A percentile compares a stretch with the other conserved stretches of the same genome.
These are phyloP conservation scores for Talaromyces sp. DNA, from an alignment of 2,329 filamentous ascomycete species.

Conservation along the genomic window DNA sequence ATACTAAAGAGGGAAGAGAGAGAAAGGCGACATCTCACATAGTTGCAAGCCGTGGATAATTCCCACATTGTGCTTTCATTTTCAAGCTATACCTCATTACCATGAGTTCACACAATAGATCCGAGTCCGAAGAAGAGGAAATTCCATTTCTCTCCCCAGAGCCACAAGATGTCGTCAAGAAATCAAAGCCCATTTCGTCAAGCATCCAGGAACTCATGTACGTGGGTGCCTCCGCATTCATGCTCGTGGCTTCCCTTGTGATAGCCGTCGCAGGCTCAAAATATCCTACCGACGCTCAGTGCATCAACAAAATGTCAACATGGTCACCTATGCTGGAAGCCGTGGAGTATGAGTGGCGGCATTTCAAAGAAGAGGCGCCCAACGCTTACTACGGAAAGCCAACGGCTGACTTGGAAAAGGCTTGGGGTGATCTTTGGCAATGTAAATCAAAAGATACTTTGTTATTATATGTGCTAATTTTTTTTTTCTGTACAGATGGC, in stretches of 20 bases:
- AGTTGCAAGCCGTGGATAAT: too few species aligned
- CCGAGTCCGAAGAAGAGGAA: not conserved
- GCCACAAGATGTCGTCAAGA: not conserved
- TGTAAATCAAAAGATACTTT: not conserved
- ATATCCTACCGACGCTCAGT: not conserved
- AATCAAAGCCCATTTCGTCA: not conserved
- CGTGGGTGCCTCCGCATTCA: not conserved
- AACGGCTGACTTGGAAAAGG: not conserved
- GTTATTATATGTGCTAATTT: too few species aligned
- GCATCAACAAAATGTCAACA: not conserved
- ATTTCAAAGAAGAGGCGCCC: not conserved
- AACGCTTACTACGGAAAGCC: conserved; percentile 1
- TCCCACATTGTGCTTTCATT: too few species aligned
- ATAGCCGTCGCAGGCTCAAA: not conserved
- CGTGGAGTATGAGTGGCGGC: conserved; percentile 1
- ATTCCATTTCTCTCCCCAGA: not conserved
- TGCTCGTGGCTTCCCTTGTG: not conserved
- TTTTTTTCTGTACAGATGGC: not conserved
- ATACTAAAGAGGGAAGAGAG: too few species aligned
- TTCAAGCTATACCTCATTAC: not conserved
- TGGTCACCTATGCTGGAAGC: conserved; percentile 3
- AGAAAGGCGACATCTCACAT: too few species aligned
- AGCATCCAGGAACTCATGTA: not conserved
- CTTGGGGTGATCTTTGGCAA: not conserved
- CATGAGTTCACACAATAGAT: not conserved